These are phyloP conservation scores for Paxillus involutus DNA, from an alignment of 768 basidiomycete genomes.

Conservation along the genomic window DNA sequence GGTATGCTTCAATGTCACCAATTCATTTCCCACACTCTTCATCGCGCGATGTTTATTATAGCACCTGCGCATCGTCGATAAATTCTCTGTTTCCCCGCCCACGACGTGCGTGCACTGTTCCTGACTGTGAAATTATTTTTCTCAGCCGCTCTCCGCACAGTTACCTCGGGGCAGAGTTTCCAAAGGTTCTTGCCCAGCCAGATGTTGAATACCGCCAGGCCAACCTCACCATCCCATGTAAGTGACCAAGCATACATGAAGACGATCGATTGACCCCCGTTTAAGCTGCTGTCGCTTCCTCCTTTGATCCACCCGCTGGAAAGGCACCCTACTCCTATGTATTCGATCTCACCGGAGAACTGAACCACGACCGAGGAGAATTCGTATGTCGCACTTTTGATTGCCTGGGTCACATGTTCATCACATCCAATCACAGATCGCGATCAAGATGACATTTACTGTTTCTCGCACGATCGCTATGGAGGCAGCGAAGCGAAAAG, in stretches of 20 bases:
- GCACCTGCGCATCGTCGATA: constrained; percentile 74
- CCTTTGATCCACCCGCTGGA: constrained; percentile 73
- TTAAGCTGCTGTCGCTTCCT: constrained; percentile 63
- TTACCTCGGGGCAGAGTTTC: constrained; percentile 78
- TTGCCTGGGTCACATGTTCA: constrained; percentile 1
- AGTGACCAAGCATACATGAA: constrained; percentile 22
- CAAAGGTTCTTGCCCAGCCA: constrained; percentile 62
- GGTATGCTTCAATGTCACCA: constrained; percentile 41
- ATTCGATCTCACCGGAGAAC: constrained; percentile 84
- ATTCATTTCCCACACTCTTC: constrained; percentile 7
- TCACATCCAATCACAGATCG: constrained; percentile 51
- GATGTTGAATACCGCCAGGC: constrained; percentile 80
- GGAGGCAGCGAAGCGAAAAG: constrained; percentile 78
- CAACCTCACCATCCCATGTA: constrained; percentile 74
- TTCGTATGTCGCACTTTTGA: constrained; percentile 45
- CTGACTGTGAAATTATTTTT: constrained; percentile 14
- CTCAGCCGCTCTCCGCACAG: constrained; percentile 36
- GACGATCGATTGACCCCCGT: constrained; percentile 13
- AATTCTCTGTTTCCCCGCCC: constrained; percentile 69
- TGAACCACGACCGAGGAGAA: constrained; percentile 72
- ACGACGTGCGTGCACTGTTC: constrained; percentile 54
- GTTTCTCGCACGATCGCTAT: constrained; percentile 66
- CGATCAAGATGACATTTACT: constrained; percentile 72
- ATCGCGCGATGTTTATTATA: constrained; percentile 25
- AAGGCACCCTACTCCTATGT: constrained; percentile 73